phyloP scores from a whole-genome alignment of 1,284 basidiomycete genomes.

The Rhodotorula sp. region DNA sequence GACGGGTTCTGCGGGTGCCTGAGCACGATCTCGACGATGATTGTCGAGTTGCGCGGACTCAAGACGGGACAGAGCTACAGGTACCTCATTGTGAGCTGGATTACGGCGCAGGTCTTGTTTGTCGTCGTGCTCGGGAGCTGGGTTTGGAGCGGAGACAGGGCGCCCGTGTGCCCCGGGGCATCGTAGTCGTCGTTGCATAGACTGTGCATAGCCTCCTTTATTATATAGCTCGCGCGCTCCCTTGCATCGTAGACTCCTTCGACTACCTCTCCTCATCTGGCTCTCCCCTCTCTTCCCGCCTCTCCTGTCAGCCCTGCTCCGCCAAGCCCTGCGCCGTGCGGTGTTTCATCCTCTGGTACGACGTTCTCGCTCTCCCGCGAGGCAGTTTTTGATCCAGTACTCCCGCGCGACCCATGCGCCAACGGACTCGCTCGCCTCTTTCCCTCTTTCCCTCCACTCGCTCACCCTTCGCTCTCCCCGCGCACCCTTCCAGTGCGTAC shows the following conservation, averaged over 20 bases:
- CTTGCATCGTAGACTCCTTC: not conserved
- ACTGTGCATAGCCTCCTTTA: not conserved
- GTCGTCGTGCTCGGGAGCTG: slow-evolving; percentile 73
- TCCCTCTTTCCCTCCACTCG: not conserved
- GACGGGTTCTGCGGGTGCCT: slow-evolving; percentile 96
- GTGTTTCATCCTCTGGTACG: no score
- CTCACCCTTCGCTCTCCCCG: not conserved
- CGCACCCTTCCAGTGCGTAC: not conserved
- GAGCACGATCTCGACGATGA: slow-evolving; percentile 92
- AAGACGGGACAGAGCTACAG: slow-evolving; percentile 58
- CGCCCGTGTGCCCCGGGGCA: slow-evolving; percentile 1
- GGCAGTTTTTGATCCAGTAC: no score
- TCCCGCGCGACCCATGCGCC: no score
- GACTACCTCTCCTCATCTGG: no score
- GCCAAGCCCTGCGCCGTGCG: no score
- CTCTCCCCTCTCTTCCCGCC: not conserved
- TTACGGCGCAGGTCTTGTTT: slow-evolving; percentile 67
- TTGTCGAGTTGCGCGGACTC: slow-evolving; percentile 70
- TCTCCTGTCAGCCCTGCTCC: no score
- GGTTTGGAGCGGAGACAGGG: slow-evolving; percentile 56
- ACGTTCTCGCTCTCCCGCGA: no score
- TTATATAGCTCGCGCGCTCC: not conserved
- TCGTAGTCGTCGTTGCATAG: not conserved
- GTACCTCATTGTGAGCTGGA: slow-evolving; percentile 70
- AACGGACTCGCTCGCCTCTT: not conserved